These are phyloP conservation scores for Mrakia frigida DNA, from an alignment of 768 basidiomycete genomes.

Conservation along the genomic window DNA sequence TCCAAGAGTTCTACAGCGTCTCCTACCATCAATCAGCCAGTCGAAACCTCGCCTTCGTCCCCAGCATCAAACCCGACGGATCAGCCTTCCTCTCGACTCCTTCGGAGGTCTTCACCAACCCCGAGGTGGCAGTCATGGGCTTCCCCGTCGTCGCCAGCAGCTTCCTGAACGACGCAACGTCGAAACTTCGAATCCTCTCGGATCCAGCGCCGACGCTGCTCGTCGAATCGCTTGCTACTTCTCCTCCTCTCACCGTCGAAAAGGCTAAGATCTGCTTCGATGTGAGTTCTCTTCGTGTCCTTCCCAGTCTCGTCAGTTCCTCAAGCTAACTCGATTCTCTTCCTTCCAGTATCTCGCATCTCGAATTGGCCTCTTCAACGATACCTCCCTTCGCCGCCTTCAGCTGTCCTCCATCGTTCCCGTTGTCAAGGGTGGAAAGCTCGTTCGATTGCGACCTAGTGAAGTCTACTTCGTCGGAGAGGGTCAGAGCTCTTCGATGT, in stretches of 20 bases:
- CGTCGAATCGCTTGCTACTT: conserved; percentile 55
- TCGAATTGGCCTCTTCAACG: conserved; percentile 51
- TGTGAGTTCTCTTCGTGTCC: conserved; percentile 48
- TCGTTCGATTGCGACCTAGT: background rate
- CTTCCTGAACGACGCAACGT: conserved; percentile 41
- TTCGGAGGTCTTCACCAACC: conserved; percentile 64
- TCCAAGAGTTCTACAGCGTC: conserved; percentile 51
- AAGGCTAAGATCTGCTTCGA: conserved; percentile 64
- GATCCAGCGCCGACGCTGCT: conserved; percentile 64
- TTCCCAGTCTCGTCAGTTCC: conserved; percentile 6
- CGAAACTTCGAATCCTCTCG: conserved; percentile 63
- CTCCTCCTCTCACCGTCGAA: conserved; percentile 55
- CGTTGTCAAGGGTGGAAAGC: conserved; percentile 38
- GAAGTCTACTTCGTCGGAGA: conserved; percentile 42
- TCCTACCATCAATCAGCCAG: conserved; percentile 45
- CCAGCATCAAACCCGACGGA: conserved; percentile 58
- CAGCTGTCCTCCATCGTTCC: conserved; percentile 66
- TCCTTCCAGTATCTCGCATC: conserved; percentile 33
- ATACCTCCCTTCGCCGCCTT: conserved; percentile 54
- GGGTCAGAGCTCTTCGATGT: conserved; percentile 28
- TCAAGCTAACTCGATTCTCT: background rate
- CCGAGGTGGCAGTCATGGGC: conserved; percentile 67
- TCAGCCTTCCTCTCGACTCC: conserved; percentile 55
- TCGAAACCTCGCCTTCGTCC: conserved; percentile 65
- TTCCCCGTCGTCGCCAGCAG: conserved; percentile 60